Base-by-base conservation (phyloP, 441 rosid species). In the Pelargonium fulgidum region DNA sequence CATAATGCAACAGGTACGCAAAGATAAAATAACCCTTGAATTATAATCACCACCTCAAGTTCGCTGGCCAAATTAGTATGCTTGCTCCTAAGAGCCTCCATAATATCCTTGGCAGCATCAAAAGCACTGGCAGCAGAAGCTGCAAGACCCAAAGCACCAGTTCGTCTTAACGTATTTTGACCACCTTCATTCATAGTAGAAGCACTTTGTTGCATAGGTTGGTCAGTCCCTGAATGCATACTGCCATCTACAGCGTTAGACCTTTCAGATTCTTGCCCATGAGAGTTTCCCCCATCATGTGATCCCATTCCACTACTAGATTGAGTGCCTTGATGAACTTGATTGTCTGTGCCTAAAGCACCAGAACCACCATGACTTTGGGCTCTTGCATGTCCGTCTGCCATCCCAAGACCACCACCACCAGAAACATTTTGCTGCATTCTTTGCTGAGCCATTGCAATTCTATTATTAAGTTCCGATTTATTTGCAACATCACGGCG, bases 101-200 rank as follows among this genome's bases (percentile, higher is more conserved):
- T 95, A 70, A 95, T 87, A 80, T 95, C 98, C 80, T 90, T 92
- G n/a, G 98, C 99, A 68, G 98, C 89, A 70, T 92, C 96, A 84
- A 92, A 95, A 74, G 98, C 98, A 81, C 84, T 80, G 58, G 85
- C 86, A 77, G 97, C 94, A 81, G 91, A 86, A 69, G 90, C 89
- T 66, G 82, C 92, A 79, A 85, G 59, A 66, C 86, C 86, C 39
- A 81, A 71, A 42, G 90, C 81, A 78, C 87, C 89, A 78, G 70
- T 83, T 69, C 86, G 93, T 77, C 93, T 83, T 59, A 85, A 75
- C 67, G 87, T 71, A 67, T 74, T 81, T 73, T 92, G 98, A 76
- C 81, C 83, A 72, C 80, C 84, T 68, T 90, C 98, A 77, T 72
- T 79, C 39, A 81, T 75, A 68, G 84, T 76, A 48, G 92, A 85